Percentiles rank a stretch among this genome's conserved stretches.
phyloP scores from a whole-genome alignment of 176 grass and related monocot genomes.

The Triticum timopheevii region DNA sequence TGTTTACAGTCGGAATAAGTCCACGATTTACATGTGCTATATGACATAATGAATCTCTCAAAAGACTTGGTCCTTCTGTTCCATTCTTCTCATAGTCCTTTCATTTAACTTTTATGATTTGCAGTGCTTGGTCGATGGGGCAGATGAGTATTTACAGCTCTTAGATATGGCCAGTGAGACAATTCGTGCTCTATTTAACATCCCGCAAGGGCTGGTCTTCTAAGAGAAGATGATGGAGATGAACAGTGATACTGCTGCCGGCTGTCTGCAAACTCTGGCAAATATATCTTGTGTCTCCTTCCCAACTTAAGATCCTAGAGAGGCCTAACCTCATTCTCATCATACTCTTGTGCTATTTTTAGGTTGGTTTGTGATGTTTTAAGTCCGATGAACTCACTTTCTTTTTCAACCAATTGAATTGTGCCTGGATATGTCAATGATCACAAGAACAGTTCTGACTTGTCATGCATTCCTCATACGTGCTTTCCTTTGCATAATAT shows the following conservation, averaged over 20 bases:
- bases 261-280: background rate
- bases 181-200: constrained; percentile 80
- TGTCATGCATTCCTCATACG: background rate
- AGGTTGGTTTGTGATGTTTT: background rate
- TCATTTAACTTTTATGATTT: constrained; percentile 10
- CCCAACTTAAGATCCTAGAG: background rate
- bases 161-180: constrained; percentile 74
- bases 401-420: constrained; percentile 7
- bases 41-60: background rate
- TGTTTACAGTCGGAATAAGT: background rate
- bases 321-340: background rate
- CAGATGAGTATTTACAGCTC: constrained; percentile 92
- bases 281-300: background rate
- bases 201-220: constrained; percentile 59
- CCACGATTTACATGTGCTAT: background rate
- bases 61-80: background rate
- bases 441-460: background rate
- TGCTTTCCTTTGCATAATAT: background rate
- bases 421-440: background rate
- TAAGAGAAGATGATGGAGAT: constrained; percentile 14
- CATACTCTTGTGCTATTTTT: background rate
- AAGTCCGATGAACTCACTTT: background rate
- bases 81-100: background rate
- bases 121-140: constrained; percentile 93
- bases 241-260: background rate